A percentile compares a stretch with the other conserved stretches of the same genome.
Evolutionary conservation across 176 grass and related monocot genomes (phyloP).

Genomic region (Triticum dicoccoides): DNA sequence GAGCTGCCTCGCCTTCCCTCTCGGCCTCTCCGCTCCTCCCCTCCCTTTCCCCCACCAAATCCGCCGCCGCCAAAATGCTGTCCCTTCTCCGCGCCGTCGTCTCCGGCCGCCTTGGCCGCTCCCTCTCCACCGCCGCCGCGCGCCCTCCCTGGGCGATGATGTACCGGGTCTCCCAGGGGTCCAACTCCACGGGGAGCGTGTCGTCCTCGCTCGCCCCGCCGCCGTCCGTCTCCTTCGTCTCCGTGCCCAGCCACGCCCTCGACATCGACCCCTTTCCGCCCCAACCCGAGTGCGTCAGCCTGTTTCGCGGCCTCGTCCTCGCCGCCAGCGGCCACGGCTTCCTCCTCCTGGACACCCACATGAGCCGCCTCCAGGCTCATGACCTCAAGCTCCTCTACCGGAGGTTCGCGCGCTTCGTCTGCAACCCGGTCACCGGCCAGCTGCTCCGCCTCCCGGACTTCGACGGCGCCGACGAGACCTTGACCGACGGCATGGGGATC

Average conservation of each 20-base stretch:
- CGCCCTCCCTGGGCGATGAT: not conserved
- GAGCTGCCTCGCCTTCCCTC: not conserved
- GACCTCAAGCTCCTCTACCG: not conserved
- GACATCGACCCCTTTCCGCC: not conserved
- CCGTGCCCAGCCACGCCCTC: not conserved
- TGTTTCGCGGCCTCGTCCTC: not conserved
- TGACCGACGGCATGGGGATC: not conserved
- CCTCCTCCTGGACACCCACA: not conserved
- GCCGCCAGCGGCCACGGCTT: not conserved
- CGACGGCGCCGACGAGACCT: not conserved
- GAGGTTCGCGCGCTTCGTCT: not conserved
- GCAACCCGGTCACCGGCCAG: conserved; percentile 1
- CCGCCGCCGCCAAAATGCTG: not conserved
- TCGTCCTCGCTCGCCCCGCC: not conserved
- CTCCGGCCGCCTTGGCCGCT: not conserved
- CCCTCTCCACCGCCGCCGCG: not conserved
- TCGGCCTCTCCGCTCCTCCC: not conserved
- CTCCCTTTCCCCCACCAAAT: not conserved
- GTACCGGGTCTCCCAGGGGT: not conserved
- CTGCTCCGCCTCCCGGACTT: conserved; percentile 1
- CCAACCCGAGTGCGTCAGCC: not conserved
- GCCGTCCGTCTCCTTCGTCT: not conserved
- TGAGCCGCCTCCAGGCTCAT: not conserved
- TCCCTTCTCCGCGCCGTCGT: not conserved
- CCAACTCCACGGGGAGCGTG: not conserved